Evolutionary conservation across 176 grass and related monocot species (phyloP).

Genomic region (Pharus latifolius): DNA sequence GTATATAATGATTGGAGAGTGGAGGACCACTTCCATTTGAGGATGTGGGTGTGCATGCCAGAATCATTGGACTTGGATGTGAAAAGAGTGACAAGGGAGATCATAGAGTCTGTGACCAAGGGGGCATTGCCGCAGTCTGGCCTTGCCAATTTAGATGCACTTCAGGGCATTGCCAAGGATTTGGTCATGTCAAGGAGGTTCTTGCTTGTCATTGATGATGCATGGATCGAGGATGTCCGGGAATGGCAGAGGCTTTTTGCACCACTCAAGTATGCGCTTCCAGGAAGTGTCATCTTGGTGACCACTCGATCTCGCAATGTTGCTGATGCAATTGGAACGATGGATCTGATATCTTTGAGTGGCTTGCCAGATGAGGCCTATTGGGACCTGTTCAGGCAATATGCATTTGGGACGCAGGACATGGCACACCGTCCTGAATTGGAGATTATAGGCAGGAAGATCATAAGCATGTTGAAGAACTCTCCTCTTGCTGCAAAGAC

Average conservation of each 20-base stretch:
- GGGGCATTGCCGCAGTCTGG: not conserved
- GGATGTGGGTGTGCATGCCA: conserved; percentile 21
- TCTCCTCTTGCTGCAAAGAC: conserved; percentile 18
- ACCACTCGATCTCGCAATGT: conserved; percentile 5
- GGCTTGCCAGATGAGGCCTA: not conserved
- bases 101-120: conserved; percentile 14
- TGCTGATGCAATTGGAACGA: not conserved
- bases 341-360: not conserved
- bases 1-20: conserved; percentile 14
- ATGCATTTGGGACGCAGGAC: conserved; percentile 9
- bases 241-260: conserved; percentile 5
- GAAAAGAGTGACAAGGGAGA: not conserved
- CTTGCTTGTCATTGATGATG: conserved; percentile 35
- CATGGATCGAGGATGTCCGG: conserved; percentile 1
- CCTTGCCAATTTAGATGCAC: not conserved
- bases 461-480: conserved; percentile 10
- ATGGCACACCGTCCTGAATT: not conserved
- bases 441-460: conserved; percentile 2
- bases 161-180: conserved; percentile 4
- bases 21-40: not conserved
- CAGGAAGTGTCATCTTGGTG: conserved; percentile 18
- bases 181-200: not conserved
- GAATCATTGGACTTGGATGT: conserved; percentile 20
- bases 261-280: not conserved
- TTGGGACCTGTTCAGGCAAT: conserved; percentile 18